Conservation (phyloP, 2,329 filamentous ascomycete species). For the Apiospora hydei region DNA sequence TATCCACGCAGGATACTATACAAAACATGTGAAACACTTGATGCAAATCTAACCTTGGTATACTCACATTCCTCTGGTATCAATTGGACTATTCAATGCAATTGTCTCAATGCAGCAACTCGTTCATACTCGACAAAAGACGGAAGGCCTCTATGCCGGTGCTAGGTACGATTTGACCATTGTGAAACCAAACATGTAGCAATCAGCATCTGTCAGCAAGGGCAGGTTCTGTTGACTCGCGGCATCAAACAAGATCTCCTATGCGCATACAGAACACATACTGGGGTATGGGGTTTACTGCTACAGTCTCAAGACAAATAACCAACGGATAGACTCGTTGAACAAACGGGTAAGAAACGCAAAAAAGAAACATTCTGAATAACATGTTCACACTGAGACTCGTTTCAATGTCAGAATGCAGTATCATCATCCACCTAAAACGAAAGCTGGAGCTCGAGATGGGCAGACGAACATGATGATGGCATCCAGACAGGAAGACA, state of each 20-base stretch:
- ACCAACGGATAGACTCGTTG: background rate
- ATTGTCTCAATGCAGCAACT: background rate
- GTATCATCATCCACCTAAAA: background rate
- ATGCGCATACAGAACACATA: background rate
- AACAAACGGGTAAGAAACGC: background rate
- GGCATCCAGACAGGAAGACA: background rate
- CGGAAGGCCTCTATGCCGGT: background rate
- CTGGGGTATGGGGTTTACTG: background rate
- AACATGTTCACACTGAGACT: background rate
- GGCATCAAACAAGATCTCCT: background rate
- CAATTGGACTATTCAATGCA: background rate
- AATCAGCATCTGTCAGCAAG: background rate
- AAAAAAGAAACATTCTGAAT: background rate
- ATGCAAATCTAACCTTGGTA: background rate
- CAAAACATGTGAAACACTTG: background rate
- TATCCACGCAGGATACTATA: too few species aligned
- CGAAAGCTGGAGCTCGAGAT: background rate
- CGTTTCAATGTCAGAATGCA: background rate
- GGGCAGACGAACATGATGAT: background rate
- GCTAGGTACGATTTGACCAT: background rate
- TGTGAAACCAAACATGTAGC: constrained; percentile 12
- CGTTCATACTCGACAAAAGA: background rate
- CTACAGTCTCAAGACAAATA: background rate
- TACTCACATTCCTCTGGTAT: background rate
- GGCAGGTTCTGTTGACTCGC: background rate